Conservation (phyloP, 148 eudicot species). For the Camellia japonica region DNA sequence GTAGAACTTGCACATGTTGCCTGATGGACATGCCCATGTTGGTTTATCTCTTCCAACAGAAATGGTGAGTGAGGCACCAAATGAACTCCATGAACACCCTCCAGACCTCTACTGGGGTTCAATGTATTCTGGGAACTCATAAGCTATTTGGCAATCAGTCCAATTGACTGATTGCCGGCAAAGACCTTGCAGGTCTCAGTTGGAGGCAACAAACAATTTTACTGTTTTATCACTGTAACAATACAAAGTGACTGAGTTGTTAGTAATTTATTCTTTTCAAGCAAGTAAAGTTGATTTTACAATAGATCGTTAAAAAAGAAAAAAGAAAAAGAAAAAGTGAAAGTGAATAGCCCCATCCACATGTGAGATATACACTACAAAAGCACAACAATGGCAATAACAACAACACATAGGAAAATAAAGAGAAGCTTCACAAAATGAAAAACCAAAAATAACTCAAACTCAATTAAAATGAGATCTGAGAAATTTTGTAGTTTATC, state of each 20-base stretch:
- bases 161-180: conserved; percentile 60
- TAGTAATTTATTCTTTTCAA: neutral
- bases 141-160: conserved; percentile 43
- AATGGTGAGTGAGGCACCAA: conserved; percentile 75
- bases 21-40: conserved; percentile 42
- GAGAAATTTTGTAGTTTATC: neutral
- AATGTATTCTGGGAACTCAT: conserved; percentile 62
- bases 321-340: neutral
- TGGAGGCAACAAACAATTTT: conserved; percentile 3
- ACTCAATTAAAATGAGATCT: neutral
- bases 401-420: neutral
- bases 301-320: too few species aligned
- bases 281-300: neutral
- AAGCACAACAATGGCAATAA: neutral
- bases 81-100: conserved; percentile 84
- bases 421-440: neutral
- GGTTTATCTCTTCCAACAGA: conserved; percentile 60
- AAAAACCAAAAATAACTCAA: neutral
- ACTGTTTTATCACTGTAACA: conserved; percentile 15
- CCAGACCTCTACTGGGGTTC: conserved; percentile 51
- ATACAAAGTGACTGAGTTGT: neutral
- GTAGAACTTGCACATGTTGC: conserved; percentile 28
- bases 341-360: neutral
- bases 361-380: neutral
- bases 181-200: conserved; percentile 34